Percentiles rank a stretch among this genome's conserved stretches.
These are phyloP conservation scores for Jimgerdemannia lactiflua DNA, from an alignment of 192 early-diverging fungal genomes.

Conservation along the genomic window DNA sequence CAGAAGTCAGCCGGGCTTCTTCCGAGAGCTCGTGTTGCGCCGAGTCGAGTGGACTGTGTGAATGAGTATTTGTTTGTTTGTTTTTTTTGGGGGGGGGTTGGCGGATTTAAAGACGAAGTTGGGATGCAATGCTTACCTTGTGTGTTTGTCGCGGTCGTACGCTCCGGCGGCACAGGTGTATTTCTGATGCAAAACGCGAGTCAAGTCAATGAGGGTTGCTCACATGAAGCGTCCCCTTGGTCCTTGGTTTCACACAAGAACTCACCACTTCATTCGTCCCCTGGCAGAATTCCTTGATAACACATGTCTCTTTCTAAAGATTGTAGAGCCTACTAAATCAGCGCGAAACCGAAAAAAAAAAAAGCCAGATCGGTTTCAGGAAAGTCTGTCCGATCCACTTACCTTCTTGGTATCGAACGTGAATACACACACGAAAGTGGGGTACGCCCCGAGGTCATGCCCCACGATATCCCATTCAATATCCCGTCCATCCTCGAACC, in stretches of 20 bases:
- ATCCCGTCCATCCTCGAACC: conserved; percentile 44
- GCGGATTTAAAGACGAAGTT: neutral
- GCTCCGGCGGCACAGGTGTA: conserved; percentile 57
- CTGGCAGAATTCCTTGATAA: conserved; percentile 58
- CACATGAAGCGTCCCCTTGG: no score
- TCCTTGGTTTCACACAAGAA: no score
- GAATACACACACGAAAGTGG: conserved; percentile 46
- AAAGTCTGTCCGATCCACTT: neutral
- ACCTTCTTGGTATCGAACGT: conserved; percentile 46
- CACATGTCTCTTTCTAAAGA: conserved; percentile 49
- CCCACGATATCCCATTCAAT: conserved; percentile 55
- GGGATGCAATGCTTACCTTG: conserved; percentile 7
- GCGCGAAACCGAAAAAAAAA: no score
- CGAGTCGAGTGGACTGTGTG: conserved; percentile 35
- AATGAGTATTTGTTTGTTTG: neutral
- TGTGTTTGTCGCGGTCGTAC: conserved; percentile 49
- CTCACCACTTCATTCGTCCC: conserved; percentile 54
- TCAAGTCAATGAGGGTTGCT: no score
- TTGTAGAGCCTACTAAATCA: no score
- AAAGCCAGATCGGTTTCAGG: no score
- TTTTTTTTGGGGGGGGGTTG: neutral
- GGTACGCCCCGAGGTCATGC: conserved; percentile 33
- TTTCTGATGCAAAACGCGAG: conserved; percentile 23
- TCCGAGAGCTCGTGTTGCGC: conserved; percentile 56
- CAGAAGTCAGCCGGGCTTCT: conserved; percentile 52